phyloP scores from a whole-genome alignment of 257 asterid genomes.

The Forsythia viridissima region DNA sequence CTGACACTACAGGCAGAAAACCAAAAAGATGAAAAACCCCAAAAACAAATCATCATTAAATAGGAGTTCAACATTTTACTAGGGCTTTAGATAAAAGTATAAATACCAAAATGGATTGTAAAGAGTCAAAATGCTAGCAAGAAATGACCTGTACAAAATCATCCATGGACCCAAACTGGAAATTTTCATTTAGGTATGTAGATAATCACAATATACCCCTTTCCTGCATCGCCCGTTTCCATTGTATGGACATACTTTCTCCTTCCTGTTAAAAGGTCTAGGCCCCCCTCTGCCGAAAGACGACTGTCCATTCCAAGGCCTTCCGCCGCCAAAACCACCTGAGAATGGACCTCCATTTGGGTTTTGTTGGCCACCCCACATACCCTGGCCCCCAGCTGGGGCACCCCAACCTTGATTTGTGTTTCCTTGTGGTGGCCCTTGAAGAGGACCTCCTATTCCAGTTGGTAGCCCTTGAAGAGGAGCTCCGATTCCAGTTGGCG shows the following conservation, averaged over 20 bases:
- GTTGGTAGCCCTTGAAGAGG: conserved; percentile 32
- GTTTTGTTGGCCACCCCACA: conserved; percentile 56
- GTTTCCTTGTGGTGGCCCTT: conserved; percentile 44
- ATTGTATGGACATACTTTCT: conserved; percentile 62
- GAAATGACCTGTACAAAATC: conserved; percentile 39
- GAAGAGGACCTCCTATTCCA: conserved; percentile 47
- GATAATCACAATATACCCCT: conserved; percentile 69
- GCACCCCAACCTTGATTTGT: conserved; percentile 61
- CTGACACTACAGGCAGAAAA: neutral
- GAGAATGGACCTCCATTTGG: conserved; percentile 51
- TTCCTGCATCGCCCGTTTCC: conserved; percentile 65
- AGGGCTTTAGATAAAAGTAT: neutral
- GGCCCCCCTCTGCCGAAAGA: conserved; percentile 54
- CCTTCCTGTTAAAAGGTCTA: conserved; percentile 35
- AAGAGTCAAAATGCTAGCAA: conserved; percentile 14
- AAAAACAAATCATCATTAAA: neutral
- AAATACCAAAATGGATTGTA: neutral
- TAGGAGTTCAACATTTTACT: neutral
- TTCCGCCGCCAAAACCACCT: conserved; percentile 47
- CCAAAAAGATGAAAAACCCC: neutral
- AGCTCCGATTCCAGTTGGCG: conserved; percentile 36
- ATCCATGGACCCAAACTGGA: conserved; percentile 20
- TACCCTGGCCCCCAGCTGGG: conserved; percentile 47
- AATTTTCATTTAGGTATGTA: conserved; percentile 43
- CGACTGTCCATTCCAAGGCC: conserved; percentile 73